Evolutionary conservation across 2,329 filamentous ascomycete genomes (phyloP).

Genomic region (Aspergillus sp.): DNA sequence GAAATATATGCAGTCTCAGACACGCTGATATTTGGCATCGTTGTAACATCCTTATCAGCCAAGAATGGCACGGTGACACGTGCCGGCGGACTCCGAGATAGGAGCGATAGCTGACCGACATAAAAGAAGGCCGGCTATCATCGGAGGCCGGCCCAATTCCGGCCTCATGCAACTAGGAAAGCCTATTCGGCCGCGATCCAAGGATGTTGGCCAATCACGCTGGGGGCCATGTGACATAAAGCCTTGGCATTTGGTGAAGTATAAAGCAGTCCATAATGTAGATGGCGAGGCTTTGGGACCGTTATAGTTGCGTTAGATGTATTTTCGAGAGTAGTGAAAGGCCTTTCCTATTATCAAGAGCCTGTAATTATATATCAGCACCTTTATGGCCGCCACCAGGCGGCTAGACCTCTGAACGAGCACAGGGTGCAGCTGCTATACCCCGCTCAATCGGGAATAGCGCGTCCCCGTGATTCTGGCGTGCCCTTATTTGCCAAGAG

Average conservation of each 20-base stretch:
- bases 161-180: slow-evolving; percentile 40
- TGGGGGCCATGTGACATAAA: neutral
- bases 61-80: neutral
- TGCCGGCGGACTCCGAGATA: neutral
- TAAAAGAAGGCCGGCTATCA: slow-evolving; percentile 31
- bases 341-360: neutral
- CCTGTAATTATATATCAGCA: neutral
- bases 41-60: neutral
- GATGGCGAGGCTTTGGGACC: neutral
- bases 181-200: slow-evolving; percentile 22
- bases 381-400: neutral
- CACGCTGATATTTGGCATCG: neutral
- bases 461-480: slow-evolving; percentile 31
- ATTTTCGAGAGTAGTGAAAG: neutral
- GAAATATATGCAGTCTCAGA: neutral
- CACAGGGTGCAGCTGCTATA: neutral
- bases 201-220: slow-evolving; percentile 24
- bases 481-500: slow-evolving; percentile 30
- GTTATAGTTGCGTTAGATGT: neutral
- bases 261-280: slow-evolving; percentile 20
- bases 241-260: slow-evolving; percentile 26
- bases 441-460: slow-evolving; percentile 28
- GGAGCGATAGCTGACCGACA: slow-evolving; percentile 3
- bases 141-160: slow-evolving; percentile 47
- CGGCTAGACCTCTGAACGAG: neutral